Evolutionary conservation across 2,329 filamentous ascomycete species (phyloP).

Genomic region (Sporothrix sp.): DNA sequence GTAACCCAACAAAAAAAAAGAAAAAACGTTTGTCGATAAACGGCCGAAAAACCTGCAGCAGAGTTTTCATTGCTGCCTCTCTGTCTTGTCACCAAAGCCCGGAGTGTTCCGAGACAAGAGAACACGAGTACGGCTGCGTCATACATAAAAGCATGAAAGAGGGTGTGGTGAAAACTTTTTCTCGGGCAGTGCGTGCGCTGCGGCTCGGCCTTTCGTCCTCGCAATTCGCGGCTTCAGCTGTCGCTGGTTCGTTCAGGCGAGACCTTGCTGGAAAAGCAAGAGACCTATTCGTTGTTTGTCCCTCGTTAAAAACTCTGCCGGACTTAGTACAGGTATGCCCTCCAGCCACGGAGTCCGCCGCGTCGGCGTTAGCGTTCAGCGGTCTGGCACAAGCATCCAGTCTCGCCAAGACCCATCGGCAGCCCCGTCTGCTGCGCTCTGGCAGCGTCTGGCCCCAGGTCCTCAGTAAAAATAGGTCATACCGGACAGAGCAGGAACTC

Average conservation of each 20-base stretch:
- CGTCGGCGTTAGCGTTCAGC: constrained; percentile 3
- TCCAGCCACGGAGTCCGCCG: neutral
- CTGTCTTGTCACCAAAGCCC: neutral
- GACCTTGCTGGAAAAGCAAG: too few relatives aligned
- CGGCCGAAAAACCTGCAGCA: neutral
- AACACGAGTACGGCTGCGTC: too few relatives aligned
- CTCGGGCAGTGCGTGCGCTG: neutral
- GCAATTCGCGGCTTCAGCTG: too few relatives aligned
- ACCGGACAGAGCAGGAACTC: too few relatives aligned
- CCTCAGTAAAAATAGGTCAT: neutral
- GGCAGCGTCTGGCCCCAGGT: neutral
- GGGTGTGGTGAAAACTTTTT: constrained; percentile 3
- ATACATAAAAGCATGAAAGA: too few relatives aligned
- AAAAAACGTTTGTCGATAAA: too few relatives aligned
- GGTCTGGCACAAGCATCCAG: too few relatives aligned
- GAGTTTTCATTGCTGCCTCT: constrained; percentile 7
- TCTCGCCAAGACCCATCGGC: constrained; percentile 1
- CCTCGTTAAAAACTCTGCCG: too few relatives aligned
- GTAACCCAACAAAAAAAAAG: neutral
- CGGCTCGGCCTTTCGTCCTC: neutral
- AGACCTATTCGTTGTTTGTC: too few relatives aligned
- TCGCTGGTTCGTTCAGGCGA: too few relatives aligned
- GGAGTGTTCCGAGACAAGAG: neutral
- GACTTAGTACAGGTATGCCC: too few relatives aligned
- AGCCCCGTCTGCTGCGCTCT: constrained; percentile 1